Percentiles rank a stretch among this genome's conserved stretches.
Evolutionary conservation across 2,329 filamentous ascomycete species (phyloP).

Genomic region (Alternaria infectoria): DNA sequence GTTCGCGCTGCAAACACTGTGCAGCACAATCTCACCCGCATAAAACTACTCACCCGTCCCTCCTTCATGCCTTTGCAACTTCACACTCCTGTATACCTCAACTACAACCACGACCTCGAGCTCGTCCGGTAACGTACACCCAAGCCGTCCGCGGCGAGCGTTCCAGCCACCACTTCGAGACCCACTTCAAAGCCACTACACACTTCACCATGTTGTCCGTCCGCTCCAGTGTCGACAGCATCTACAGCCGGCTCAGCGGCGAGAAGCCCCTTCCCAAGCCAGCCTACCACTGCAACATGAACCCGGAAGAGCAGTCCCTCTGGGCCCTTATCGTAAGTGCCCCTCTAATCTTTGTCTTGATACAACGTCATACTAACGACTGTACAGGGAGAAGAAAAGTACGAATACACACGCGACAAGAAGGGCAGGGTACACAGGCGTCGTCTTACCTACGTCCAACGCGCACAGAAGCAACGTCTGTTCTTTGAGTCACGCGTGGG

Average conservation of each 20-base stretch:
- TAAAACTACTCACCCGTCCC: neutral
- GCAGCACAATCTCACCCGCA: constrained; percentile 1
- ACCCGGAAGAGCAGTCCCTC: constrained; percentile 25
- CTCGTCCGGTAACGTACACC: constrained; percentile 9
- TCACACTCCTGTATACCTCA: neutral
- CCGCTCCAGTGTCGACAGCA: constrained; percentile 14
- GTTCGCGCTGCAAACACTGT: constrained; percentile 9
- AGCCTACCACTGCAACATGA: constrained; percentile 27
- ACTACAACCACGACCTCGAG: neutral
- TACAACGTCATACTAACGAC: neutral
- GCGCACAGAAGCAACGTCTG: constrained; percentile 16
- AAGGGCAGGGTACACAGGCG: constrained; percentile 23
- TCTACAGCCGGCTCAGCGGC: constrained; percentile 21
- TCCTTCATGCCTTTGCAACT: neutral
- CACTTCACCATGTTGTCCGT: constrained; percentile 19
- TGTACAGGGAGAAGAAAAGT: constrained; percentile 23
- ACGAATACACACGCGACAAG: constrained; percentile 13
- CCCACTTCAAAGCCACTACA: neutral
- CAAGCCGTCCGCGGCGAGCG: constrained; percentile 9
- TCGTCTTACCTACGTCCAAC: constrained; percentile 16
- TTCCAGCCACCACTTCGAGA: neutral
- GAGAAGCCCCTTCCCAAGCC: constrained; percentile 26
- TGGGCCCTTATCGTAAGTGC: constrained; percentile 25
- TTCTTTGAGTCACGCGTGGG: constrained; percentile 29
- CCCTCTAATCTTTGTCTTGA: neutral